These are phyloP conservation scores for Plasmodium vinckei DNA, from an alignment of 169 alveolate species.

Conservation along the genomic window DNA sequence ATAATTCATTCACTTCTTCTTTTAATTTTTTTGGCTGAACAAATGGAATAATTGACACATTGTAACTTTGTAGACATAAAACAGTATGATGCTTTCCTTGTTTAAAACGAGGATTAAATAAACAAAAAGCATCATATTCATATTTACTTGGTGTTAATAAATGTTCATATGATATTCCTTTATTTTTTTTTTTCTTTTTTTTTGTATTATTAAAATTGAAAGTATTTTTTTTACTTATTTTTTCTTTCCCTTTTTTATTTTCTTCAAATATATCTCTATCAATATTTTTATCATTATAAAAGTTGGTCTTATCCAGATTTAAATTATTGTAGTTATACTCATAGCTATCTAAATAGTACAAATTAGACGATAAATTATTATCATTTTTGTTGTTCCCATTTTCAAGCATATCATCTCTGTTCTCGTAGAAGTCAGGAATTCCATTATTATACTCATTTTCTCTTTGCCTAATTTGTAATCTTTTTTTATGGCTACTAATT, in stretches of 20 bases:
- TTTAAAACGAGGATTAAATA: conserved; percentile 75
- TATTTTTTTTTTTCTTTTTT: conserved; percentile 52
- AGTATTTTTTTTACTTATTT: neutral
- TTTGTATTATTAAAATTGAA: neutral
- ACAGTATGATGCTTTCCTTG: conserved; percentile 77
- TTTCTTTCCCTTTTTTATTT: conserved; percentile 19
- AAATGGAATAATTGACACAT: conserved; percentile 75
- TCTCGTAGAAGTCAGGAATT: no score
- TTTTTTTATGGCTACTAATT: no score
- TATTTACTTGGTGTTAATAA: conserved; percentile 63
- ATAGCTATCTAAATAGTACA: no score
- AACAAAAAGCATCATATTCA: conserved; percentile 75
- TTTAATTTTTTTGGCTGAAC: conserved; percentile 63
- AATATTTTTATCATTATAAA: neutral
- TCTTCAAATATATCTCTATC: neutral
- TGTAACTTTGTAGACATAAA: conserved; percentile 60
- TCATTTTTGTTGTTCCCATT: no score
- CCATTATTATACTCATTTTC: no score
- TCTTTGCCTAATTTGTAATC: no score
- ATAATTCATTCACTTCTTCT: conserved; percentile 67
- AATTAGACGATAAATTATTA: no score
- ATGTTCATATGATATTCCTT: conserved; percentile 77
- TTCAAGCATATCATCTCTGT: no score
- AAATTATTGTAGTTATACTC: no score
- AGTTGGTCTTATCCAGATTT: neutral